Conservation (phyloP, 768 basidiomycete genomes). For the Boletellus sp. region DNA sequence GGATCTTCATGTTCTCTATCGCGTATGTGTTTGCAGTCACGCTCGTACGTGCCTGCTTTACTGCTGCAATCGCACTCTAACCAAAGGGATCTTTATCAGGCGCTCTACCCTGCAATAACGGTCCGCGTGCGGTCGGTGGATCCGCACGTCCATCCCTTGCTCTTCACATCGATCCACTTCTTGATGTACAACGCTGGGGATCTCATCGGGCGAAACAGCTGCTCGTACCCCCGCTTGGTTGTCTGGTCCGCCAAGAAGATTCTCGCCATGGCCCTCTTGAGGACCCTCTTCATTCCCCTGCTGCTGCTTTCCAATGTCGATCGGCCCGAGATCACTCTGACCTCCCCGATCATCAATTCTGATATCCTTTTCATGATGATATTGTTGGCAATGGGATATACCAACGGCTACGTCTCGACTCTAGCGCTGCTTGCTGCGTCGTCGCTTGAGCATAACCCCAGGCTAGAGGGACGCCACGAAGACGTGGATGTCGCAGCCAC, state of each 20-base stretch:
- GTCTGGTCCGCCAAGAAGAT: slow-evolving; percentile 69
- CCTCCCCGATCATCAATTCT: slow-evolving; percentile 57
- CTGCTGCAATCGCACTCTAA: neutral
- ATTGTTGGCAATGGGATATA: slow-evolving; percentile 66
- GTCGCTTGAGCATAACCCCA: slow-evolving; percentile 75
- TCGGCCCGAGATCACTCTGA: slow-evolving; percentile 33
- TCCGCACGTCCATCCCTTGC: slow-evolving; percentile 65
- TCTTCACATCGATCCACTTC: slow-evolving; percentile 80
- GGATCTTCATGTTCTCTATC: slow-evolving; percentile 66
- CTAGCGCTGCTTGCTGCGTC: slow-evolving; percentile 80
- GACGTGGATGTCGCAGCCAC: slow-evolving; percentile 87
- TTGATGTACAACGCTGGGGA: slow-evolving; percentile 73
- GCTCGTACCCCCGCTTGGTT: slow-evolving; percentile 59
- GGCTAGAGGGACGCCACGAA: slow-evolving; percentile 60
- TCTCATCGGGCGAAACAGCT: slow-evolving; percentile 63
- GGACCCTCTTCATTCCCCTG: slow-evolving; percentile 80
- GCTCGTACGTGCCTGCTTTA: slow-evolving; percentile 48
- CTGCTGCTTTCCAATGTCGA: slow-evolving; percentile 89
- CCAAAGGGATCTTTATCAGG: slow-evolving; percentile 39
- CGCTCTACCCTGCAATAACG: slow-evolving; percentile 86
- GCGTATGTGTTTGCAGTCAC: slow-evolving; percentile 77
- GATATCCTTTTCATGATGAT: slow-evolving; percentile 74
- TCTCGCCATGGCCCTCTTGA: slow-evolving; percentile 57
- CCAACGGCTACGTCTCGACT: slow-evolving; percentile 79
- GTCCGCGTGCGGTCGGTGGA: slow-evolving; percentile 68